Conservation (phyloP, 1,284 basidiomycete genomes). For the Apiotrichum laibachii region DNA sequence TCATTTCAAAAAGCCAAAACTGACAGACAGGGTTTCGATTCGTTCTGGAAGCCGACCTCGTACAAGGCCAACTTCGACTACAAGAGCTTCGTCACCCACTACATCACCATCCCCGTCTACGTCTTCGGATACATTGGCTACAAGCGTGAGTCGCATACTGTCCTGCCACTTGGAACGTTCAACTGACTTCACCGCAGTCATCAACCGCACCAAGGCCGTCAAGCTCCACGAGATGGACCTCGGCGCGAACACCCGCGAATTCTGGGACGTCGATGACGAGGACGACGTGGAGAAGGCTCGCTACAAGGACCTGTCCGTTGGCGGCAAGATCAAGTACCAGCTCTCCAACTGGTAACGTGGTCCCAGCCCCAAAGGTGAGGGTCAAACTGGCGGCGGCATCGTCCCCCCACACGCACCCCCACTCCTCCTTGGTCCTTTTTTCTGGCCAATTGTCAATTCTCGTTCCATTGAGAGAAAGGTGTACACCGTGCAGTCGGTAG, state of each 20-base stretch:
- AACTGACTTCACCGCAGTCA: conserved; percentile 56
- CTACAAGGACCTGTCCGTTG: conserved; percentile 32
- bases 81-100: conserved; percentile 62
- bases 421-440: too few species aligned
- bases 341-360: conserved; percentile 44
- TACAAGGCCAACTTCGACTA: conserved; percentile 48
- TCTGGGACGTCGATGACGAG: conserved; percentile 62
- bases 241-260: conserved; percentile 61
- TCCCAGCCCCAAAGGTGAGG: too few species aligned
- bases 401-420: too few species aligned
- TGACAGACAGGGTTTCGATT: too few species aligned
- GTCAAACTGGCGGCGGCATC: too few species aligned
- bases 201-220: conserved; percentile 50
- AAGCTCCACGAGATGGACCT: conserved; percentile 60
- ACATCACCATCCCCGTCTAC: conserved; percentile 55
- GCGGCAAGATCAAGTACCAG: conserved; percentile 40
- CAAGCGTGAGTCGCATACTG: conserved; percentile 47
- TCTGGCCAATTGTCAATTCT: too few species aligned
- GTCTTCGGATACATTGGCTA: conserved; percentile 61
- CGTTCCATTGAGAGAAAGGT: too few species aligned
- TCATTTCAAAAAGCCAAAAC: too few species aligned
- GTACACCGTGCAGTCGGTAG: too few species aligned
- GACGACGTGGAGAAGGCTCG: conserved; percentile 25
- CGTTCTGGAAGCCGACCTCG: too few species aligned
- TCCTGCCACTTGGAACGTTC: background rate